These are phyloP conservation scores for Zymoseptoria passerinii DNA, from an alignment of 2,329 filamentous ascomycete genomes.

Conservation along the genomic window DNA sequence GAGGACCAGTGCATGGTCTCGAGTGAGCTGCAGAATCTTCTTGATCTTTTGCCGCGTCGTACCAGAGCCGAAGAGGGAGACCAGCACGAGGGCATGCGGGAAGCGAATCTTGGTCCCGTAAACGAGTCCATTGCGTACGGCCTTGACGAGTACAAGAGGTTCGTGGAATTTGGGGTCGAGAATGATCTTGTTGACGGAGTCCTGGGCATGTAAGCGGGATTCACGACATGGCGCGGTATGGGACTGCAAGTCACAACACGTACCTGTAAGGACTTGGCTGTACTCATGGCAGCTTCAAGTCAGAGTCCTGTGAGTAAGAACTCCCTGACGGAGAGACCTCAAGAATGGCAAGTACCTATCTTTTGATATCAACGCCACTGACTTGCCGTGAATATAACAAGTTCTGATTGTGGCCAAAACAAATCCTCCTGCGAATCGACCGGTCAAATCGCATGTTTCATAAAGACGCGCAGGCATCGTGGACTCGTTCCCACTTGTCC, in stretches of 20 bases:
- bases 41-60: slow-evolving; percentile 64
- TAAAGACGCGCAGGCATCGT: too few species aligned
- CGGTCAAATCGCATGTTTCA: too few species aligned
- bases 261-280: slow-evolving; percentile 10
- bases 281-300: slow-evolving; percentile 3
- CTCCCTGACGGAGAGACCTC: too few species aligned
- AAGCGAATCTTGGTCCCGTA: slow-evolving; percentile 97
- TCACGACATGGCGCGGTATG: not conserved
- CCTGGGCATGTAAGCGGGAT: slow-evolving; percentile 3
- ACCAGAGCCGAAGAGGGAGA: slow-evolving; percentile 87
- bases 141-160: slow-evolving; percentile 75
- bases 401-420: too few species aligned
- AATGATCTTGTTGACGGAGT: slow-evolving; percentile 1
- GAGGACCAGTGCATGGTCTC: slow-evolving; percentile 82
- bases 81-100: slow-evolving; percentile 95
- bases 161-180: slow-evolving; percentile 80
- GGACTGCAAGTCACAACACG: not conserved
- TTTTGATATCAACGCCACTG: too few species aligned
- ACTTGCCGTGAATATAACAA: too few species aligned
- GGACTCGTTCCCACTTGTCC: too few species aligned
- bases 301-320: too few species aligned
- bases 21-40: slow-evolving; percentile 75
- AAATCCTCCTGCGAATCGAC: too few species aligned
- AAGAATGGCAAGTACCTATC: too few species aligned
- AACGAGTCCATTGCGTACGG: slow-evolving; percentile 87